These are phyloP conservation scores for Lactarius tabidus DNA, from an alignment of 768 basidiomycete genomes.

Conservation along the genomic window DNA sequence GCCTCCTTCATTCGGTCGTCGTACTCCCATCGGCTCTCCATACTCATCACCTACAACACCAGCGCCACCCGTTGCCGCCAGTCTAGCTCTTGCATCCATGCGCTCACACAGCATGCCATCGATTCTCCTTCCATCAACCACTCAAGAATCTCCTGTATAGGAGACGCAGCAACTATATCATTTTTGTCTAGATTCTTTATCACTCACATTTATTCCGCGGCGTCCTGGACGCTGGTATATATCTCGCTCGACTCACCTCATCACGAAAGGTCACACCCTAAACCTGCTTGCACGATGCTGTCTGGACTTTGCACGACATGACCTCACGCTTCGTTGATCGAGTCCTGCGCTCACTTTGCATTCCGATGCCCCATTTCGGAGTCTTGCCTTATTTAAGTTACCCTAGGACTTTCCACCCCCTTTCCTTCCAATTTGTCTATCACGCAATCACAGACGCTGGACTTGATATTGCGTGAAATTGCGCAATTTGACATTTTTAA, in stretches of 20 bases:
- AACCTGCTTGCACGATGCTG: conserved; percentile 13
- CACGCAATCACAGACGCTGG: conserved; percentile 11
- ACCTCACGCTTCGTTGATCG: conserved; percentile 11
- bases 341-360: neutral
- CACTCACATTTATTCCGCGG: conserved; percentile 21
- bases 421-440: neutral
- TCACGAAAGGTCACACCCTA: conserved; percentile 18
- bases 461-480: neutral
- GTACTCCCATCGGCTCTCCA: conserved; percentile 22
- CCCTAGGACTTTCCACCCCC: conserved; percentile 1
- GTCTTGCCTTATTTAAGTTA: neutral
- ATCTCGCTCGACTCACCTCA: conserved; percentile 10
- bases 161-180: neutral
- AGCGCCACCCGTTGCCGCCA: conserved; percentile 3
- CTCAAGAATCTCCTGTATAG: conserved; percentile 14
- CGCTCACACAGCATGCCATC: conserved; percentile 27
- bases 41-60: conserved; percentile 27
- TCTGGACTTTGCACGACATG: conserved; percentile 18
- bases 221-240: neutral
- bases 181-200: conserved; percentile 13
- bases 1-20: conserved; percentile 20
- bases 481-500: neutral
- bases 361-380: neutral
- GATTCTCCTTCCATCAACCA: conserved; percentile 11
- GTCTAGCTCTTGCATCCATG: conserved; percentile 14